Percentiles rank a stretch among this genome's conserved stretches.
phyloP scores from a whole-genome alignment of 2,329 filamentous ascomycete species.

The Cladophialophora yegresii region DNA sequence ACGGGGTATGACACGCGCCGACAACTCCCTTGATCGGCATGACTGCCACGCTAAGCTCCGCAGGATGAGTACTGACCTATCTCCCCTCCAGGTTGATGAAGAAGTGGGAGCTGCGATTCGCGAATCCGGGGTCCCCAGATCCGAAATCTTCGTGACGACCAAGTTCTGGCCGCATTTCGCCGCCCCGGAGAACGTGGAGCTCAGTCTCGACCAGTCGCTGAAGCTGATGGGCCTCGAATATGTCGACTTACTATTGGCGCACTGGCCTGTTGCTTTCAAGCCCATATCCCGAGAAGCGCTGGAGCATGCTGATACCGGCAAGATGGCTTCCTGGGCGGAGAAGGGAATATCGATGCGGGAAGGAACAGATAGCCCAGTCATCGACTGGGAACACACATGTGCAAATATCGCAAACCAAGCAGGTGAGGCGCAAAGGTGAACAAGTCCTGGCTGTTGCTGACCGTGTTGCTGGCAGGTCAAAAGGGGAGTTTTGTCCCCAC shows the following conservation, averaged over 20 bases:
- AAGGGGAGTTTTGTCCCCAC: conserved; percentile 45
- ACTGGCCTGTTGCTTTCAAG: conserved; percentile 51
- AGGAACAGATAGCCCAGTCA: conserved; percentile 4
- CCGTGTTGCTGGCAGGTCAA: conserved; percentile 5
- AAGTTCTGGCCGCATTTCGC: conserved; percentile 59
- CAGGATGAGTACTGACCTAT: background rate
- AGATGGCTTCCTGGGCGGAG: conserved; percentile 12
- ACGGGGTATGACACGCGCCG: conserved; percentile 38
- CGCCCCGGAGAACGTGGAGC: conserved; percentile 48
- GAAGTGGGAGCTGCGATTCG: conserved; percentile 55
- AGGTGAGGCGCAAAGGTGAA: background rate
- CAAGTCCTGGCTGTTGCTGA: background rate
- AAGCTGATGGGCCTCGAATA: conserved; percentile 68
- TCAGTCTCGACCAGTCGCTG: conserved; percentile 62
- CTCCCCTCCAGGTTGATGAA: conserved; percentile 48
- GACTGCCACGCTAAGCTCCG: too few relatives aligned
- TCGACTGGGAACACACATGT: conserved; percentile 22
- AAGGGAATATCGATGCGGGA: conserved; percentile 13
- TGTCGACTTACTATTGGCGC: conserved; percentile 67
- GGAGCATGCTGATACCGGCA: conserved; percentile 7
- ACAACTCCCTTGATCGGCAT: background rate
- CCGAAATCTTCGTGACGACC: conserved; percentile 55
- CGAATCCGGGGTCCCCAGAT: conserved; percentile 56
- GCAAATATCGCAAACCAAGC: conserved; percentile 22
- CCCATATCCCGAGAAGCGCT: conserved; percentile 23